Percentiles rank a stretch among this genome's conserved stretches.
Conservation (phyloP, 305 asterid species). For the Fraxinus paxiana region DNA sequence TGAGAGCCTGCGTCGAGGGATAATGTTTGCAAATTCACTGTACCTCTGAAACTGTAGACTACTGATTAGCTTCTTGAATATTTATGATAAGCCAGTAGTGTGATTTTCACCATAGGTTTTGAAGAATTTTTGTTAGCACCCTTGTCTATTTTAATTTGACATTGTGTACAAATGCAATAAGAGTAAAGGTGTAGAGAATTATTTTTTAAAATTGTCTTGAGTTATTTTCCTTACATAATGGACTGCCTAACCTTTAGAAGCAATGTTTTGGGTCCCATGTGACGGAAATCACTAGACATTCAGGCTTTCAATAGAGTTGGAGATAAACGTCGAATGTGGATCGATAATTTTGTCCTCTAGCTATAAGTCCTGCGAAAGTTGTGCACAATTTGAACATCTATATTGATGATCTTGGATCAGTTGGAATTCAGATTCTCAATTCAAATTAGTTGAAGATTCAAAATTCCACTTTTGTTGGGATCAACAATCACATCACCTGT, state of each 20-base stretch:
- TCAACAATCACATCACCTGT: neutral
- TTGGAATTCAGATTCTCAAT: neutral
- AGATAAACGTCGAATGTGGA: neutral
- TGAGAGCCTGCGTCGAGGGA: constrained; percentile 89
- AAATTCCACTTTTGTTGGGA: neutral
- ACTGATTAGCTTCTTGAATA: neutral
- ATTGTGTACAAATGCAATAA: neutral
- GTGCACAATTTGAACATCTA: neutral
- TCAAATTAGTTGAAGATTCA: neutral
- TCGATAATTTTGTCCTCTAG: neutral
- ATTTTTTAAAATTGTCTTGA: neutral
- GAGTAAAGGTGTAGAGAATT: neutral
- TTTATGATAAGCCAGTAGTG: neutral
- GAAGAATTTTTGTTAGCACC: neutral
- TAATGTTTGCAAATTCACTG: constrained; percentile 94
- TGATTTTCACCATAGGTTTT: neutral
- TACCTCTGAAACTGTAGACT: constrained; percentile 46
- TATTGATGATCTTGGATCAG: neutral
- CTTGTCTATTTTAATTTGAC: neutral
- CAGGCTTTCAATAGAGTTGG: neutral
- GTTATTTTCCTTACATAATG: neutral
- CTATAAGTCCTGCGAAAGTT: neutral
- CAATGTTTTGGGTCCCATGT: neutral
- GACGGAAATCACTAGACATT: neutral
- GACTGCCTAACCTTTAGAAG: neutral